phyloP scores from a whole-genome alignment of 176 grass and related monocot genomes.

The Cenchrus purpureus region DNA sequence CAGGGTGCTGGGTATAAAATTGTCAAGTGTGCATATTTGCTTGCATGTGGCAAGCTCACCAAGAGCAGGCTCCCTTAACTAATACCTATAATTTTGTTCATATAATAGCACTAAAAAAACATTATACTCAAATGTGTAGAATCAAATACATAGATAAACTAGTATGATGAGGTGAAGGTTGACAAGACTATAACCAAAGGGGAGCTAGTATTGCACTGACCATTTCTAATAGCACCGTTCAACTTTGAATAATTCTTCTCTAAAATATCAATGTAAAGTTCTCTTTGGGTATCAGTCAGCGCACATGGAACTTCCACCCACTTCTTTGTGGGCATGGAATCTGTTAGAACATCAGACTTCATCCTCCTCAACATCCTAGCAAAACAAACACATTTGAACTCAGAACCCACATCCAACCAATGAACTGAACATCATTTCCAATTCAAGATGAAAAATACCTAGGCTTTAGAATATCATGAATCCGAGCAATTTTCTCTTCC shows the following conservation, averaged over 20 bases:
- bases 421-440: background rate
- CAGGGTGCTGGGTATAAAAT: background rate
- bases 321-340: conserved; percentile 70
- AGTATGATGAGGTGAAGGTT: background rate
- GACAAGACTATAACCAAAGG: background rate
- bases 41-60: too few species aligned
- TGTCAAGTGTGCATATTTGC: background rate
- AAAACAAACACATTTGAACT: conserved; percentile 42
- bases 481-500: conserved; percentile 54
- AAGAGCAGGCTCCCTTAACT: background rate
- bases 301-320: conserved; percentile 84
- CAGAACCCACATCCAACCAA: conserved; percentile 29
- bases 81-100: background rate
- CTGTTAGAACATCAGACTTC: conserved; percentile 62
- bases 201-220: conserved; percentile 29
- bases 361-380: conserved; percentile 73
- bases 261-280: conserved; percentile 75
- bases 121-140: too few species aligned
- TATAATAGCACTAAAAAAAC: background rate
- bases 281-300: conserved; percentile 62
- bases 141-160: background rate
- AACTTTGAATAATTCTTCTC: conserved; percentile 75
- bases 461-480: conserved; percentile 73
- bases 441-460: conserved; percentile 40
- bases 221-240: conserved; percentile 57